Evolutionary conservation across 2,329 filamentous ascomycete species (phyloP).

Genomic region (Beauveria bassiana): DNA sequence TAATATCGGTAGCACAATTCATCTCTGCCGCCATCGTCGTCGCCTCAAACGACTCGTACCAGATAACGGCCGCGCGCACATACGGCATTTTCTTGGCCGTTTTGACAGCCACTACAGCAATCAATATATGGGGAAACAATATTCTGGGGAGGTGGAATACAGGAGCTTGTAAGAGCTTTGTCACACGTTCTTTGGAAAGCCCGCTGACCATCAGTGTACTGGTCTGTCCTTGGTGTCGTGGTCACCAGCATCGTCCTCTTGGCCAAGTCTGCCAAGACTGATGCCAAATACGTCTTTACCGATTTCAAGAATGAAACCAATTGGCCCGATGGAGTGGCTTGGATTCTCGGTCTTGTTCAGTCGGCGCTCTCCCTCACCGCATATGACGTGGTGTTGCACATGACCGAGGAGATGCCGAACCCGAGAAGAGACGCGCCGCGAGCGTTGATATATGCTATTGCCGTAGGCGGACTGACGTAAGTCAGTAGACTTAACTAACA

Average conservation of each 20-base stretch:
- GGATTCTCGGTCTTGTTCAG: conserved; percentile 39
- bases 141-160: conserved; percentile 36
- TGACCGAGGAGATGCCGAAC: conserved; percentile 39
- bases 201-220: conserved; percentile 25
- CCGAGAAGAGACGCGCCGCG: conserved; percentile 32
- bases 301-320: conserved; percentile 37
- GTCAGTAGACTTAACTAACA: conserved; percentile 11
- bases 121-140: conserved; percentile 34
- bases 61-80: conserved; percentile 30
- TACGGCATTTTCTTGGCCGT: conserved; percentile 36
- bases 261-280: conserved; percentile 34
- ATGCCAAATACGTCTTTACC: conserved; percentile 34
- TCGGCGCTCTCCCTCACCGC: conserved; percentile 28
- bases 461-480: conserved; percentile 34
- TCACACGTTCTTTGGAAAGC: background rate
- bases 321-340: conserved; percentile 38
- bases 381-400: conserved; percentile 37
- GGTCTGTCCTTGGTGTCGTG: conserved; percentile 34
- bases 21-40: conserved; percentile 34
- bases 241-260: conserved; percentile 37
- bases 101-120: conserved; percentile 26
- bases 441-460: conserved; percentile 36
- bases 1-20: conserved; percentile 28
- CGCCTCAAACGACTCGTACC: conserved; percentile 29
- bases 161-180: conserved; percentile 23